Conservation (phyloP, 2,329 filamentous ascomycete species). For the Aspergillus sclerotialis region DNA sequence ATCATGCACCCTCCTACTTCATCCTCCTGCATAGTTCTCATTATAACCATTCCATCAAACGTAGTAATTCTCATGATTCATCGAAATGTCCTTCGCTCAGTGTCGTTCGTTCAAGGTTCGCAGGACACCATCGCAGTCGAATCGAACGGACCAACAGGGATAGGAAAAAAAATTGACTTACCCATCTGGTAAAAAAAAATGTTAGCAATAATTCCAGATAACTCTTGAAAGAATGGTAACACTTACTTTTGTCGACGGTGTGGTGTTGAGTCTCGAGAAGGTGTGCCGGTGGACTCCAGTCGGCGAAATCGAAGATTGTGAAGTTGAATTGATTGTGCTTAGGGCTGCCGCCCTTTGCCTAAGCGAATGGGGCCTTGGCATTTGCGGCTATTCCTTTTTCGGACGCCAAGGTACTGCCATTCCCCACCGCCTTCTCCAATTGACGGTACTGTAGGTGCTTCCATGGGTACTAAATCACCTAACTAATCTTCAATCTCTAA, state of each 20-base stretch:
- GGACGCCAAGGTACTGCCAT: too few relatives aligned
- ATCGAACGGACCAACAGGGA: constrained; percentile 21
- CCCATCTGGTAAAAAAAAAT: constrained; percentile 50
- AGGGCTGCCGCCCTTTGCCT: constrained; percentile 40
- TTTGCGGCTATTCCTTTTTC: constrained; percentile 21
- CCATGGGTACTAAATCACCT: too few relatives aligned
- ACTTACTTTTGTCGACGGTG: constrained; percentile 49
- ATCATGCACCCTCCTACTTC: too few relatives aligned
- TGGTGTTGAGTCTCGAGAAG: constrained; percentile 37
- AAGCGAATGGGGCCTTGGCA: constrained; percentile 28
- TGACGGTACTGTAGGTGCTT: too few relatives aligned
- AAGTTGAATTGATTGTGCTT: constrained; percentile 35
- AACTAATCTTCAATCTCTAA: too few relatives aligned
- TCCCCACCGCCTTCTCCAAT: too few relatives aligned
- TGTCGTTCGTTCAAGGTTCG: constrained; percentile 20
- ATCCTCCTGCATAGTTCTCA: too few relatives aligned
- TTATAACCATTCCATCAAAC: too few relatives aligned
- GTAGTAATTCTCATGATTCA: neutral
- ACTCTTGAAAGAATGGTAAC: constrained; percentile 9
- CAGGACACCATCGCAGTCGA: constrained; percentile 20
- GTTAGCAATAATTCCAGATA: constrained; percentile 18
- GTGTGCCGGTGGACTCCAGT: constrained; percentile 31
- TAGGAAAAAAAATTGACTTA: constrained; percentile 41
- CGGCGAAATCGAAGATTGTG: constrained; percentile 35
- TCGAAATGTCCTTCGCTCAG: neutral